Conservation (phyloP, 768 basidiomycete species). For the Tylopilus balloui region DNA sequence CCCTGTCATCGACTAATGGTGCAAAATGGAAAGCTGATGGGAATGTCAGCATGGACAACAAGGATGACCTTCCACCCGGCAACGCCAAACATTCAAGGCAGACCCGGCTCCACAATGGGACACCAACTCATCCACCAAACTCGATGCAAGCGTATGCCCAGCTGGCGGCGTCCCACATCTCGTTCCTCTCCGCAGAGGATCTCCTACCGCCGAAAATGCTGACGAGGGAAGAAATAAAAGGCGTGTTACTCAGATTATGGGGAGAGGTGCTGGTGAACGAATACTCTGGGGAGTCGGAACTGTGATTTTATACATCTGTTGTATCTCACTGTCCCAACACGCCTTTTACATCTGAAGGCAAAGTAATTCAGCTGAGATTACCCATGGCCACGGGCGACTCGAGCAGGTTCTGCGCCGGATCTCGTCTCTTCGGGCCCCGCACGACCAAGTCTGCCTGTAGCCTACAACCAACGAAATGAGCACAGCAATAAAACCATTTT, state of each 20-base stretch:
- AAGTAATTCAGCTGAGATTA: slow-evolving; percentile 9
- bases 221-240: slow-evolving; percentile 73
- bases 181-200: slow-evolving; percentile 69
- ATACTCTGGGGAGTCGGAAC: slow-evolving; percentile 48
- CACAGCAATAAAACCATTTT: not conserved
- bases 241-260: slow-evolving; percentile 64
- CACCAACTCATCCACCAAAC: not conserved
- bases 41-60: slow-evolving; percentile 34
- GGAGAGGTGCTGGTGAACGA: slow-evolving; percentile 84
- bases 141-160: slow-evolving; percentile 38
- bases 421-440: slow-evolving; percentile 51
- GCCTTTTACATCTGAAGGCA: not conserved
- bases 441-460: slow-evolving; percentile 79
- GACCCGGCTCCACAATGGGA: slow-evolving; percentile 9
- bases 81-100: slow-evolving; percentile 30
- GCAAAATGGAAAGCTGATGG: slow-evolving; percentile 57
- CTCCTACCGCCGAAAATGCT: slow-evolving; percentile 76
- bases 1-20: slow-evolving; percentile 20
- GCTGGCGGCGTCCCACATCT: slow-evolving; percentile 64
- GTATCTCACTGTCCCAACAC: not conserved
- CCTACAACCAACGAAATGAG: slow-evolving; percentile 35
- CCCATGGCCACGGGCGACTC: slow-evolving; percentile 17
- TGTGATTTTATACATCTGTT: slow-evolving; percentile 14
- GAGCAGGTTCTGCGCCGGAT: slow-evolving; percentile 14
- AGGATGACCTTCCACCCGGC: slow-evolving; percentile 23